Percentiles rank a stretch among this genome's conserved stretches.
Evolutionary conservation across 495 filamentous ascomycete species (phyloP).

Genomic region (Neurospora hispaniola): DNA sequence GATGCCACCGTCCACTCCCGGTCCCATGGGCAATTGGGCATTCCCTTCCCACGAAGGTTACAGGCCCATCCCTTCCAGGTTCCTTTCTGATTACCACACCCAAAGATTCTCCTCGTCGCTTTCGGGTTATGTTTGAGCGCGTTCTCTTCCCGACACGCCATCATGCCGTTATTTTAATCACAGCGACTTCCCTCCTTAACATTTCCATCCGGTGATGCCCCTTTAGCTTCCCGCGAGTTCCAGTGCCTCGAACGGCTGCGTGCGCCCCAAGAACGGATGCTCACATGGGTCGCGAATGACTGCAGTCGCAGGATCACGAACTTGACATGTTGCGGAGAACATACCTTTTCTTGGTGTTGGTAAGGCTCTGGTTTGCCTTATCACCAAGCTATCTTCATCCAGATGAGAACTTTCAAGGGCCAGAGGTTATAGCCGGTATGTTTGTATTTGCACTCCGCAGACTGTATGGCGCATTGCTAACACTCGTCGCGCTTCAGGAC

Average conservation of each 20-base stretch:
- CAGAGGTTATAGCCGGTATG: slow-evolving; percentile 92
- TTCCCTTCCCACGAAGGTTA: not conserved
- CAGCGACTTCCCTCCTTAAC: not conserved
- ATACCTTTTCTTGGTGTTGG: slow-evolving; percentile 72
- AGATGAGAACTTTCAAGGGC: slow-evolving; percentile 97
- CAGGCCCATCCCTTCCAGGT: not conserved
- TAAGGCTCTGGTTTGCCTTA: slow-evolving; percentile 88
- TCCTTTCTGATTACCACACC: not conserved
- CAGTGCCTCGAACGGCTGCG: not conserved
- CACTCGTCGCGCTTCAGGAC: slow-evolving; percentile 43
- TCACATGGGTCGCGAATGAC: slow-evolving; percentile 4
- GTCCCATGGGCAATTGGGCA: not conserved
- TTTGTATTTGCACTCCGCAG: not conserved
- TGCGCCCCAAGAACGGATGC: slow-evolving; percentile 1
- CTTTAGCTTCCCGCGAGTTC: not conserved
- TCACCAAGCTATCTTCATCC: slow-evolving; percentile 95
- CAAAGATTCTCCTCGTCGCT: slow-evolving; percentile 3
- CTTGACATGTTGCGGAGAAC: slow-evolving; percentile 77
- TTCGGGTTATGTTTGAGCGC: slow-evolving; percentile 1
- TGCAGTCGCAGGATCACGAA: slow-evolving; percentile 2
- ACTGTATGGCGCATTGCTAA: not conserved
- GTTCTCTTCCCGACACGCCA: not conserved
- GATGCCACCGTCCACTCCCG: slow-evolving; percentile 2
- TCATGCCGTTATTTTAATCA: not conserved
- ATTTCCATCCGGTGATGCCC: slow-evolving; percentile 6